These are phyloP conservation scores for Fusarium tricinctum DNA, from an alignment of 2,329 filamentous ascomycete genomes.

Conservation along the genomic window DNA sequence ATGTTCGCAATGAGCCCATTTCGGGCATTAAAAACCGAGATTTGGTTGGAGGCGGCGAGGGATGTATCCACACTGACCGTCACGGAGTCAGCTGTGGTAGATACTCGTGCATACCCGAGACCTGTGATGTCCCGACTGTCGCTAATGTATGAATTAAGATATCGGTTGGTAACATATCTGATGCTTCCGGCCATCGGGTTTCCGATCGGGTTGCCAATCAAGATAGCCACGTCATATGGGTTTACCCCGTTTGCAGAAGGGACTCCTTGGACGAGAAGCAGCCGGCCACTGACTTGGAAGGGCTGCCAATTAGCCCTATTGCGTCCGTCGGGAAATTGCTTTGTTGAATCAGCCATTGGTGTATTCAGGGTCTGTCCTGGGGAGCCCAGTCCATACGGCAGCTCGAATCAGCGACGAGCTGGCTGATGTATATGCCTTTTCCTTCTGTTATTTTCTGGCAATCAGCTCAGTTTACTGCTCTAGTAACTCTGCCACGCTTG, in stretches of 20 bases:
- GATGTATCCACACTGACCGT: conserved; percentile 11
- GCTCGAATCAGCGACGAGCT: too few relatives aligned
- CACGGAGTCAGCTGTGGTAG: conserved; percentile 6
- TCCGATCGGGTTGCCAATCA: conserved; percentile 12
- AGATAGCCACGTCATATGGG: conserved; percentile 22
- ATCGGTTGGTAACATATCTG: conserved; percentile 20
- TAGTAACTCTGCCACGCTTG: too few relatives aligned
- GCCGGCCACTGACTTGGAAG: conserved; percentile 9
- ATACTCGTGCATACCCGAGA: conserved; percentile 16
- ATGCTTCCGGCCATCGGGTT: conserved; percentile 24
- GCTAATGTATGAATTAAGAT: conserved; percentile 21
- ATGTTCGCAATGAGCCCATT: conserved; percentile 6
- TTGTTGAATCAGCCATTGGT: too few relatives aligned
- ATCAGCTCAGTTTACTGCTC: too few relatives aligned
- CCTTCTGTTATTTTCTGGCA: too few relatives aligned
- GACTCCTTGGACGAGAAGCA: conserved; percentile 10
- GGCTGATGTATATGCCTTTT: too few relatives aligned
- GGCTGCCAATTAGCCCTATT: conserved; percentile 13
- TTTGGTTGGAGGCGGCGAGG: not conserved
- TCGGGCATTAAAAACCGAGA: conserved; percentile 14
- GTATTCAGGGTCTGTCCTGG: too few relatives aligned
- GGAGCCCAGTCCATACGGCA: too few relatives aligned
- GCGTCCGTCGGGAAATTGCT: conserved; percentile 9
- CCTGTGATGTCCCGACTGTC: conserved; percentile 7
- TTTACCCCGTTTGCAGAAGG: conserved; percentile 13